These are phyloP conservation scores for Pecoramyces ruminantium DNA, from an alignment of 192 early-diverging fungal species.

Conservation along the genomic window DNA sequence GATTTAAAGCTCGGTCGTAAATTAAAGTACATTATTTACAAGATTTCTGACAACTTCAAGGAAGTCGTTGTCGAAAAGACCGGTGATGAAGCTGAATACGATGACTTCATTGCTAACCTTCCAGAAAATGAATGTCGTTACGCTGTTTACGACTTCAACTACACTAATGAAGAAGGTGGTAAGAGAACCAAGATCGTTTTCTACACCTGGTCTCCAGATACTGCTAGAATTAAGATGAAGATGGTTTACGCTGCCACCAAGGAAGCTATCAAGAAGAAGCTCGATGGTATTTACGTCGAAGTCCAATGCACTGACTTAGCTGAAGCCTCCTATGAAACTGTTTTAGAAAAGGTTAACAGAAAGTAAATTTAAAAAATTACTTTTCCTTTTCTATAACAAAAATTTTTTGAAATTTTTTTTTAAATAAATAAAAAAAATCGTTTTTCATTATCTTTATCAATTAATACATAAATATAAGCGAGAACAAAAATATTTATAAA, in stretches of 20 bases:
- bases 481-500: no score
- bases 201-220: constrained; percentile 68
- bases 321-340: constrained; percentile 41
- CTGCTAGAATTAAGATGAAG: constrained; percentile 54
- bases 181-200: constrained; percentile 75
- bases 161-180: constrained; percentile 40
- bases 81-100: constrained; percentile 27
- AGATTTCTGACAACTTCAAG: constrained; percentile 47
- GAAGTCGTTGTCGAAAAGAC: constrained; percentile 51
- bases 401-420: no score
- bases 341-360: constrained; percentile 42
- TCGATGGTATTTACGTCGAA: constrained; percentile 54
- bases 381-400: not conserved
- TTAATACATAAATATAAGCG: no score
- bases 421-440: no score
- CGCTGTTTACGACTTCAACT: constrained; percentile 80
- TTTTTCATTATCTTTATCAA: no score
- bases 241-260: constrained; percentile 85
- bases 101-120: constrained; percentile 46
- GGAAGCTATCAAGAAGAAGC: constrained; percentile 50
- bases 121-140: constrained; percentile 56
- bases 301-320: constrained; percentile 72
- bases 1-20: constrained; percentile 58
- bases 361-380: not conserved
- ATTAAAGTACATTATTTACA: constrained; percentile 66